Evolutionary conservation across 2,329 filamentous ascomycete species (phyloP).

Genomic region (Ramularia collo-cygni): DNA sequence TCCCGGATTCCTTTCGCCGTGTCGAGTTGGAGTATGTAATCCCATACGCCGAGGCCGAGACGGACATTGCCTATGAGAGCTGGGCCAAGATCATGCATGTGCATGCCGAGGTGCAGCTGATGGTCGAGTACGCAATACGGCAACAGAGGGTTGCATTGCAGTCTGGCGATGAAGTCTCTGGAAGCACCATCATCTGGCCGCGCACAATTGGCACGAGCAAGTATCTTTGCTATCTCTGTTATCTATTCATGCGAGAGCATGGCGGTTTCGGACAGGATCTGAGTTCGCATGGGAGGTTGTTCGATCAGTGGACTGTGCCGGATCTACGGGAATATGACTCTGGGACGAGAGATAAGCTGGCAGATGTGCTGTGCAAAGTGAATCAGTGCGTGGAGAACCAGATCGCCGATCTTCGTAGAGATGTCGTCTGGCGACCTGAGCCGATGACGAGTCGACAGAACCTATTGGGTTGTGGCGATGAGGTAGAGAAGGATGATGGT

Average conservation of each 20-base stretch:
- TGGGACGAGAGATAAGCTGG: constrained; percentile 1
- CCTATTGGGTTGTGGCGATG: too few species aligned
- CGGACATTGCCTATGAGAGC: constrained; percentile 8
- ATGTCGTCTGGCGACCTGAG: constrained; percentile 8
- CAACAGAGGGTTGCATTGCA: background rate
- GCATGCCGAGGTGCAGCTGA: constrained; percentile 11
- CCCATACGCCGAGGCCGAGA: constrained; percentile 6
- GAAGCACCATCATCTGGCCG: background rate
- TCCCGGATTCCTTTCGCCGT: background rate
- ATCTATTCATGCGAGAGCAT: constrained; percentile 8
- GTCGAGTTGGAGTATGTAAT: constrained; percentile 7
- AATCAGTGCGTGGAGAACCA: constrained; percentile 2
- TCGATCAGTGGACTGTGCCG: constrained; percentile 13
- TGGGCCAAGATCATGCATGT: constrained; percentile 12
- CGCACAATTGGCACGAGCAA: constrained; percentile 12
- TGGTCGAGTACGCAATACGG: constrained; percentile 6
- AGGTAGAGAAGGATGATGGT: too few species aligned
- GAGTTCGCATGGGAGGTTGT: constrained; percentile 9
- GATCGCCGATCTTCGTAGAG: background rate
- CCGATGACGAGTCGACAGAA: constrained; percentile 15
- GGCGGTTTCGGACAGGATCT: constrained; percentile 4
- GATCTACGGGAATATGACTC: constrained; percentile 7
- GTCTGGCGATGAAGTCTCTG: background rate
- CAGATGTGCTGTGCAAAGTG: constrained; percentile 3
- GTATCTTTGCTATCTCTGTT: constrained; percentile 13